Base-by-base conservation (phyloP, 2,329 filamentous ascomycete species). In the Colletotrichum plurivorum region DNA sequence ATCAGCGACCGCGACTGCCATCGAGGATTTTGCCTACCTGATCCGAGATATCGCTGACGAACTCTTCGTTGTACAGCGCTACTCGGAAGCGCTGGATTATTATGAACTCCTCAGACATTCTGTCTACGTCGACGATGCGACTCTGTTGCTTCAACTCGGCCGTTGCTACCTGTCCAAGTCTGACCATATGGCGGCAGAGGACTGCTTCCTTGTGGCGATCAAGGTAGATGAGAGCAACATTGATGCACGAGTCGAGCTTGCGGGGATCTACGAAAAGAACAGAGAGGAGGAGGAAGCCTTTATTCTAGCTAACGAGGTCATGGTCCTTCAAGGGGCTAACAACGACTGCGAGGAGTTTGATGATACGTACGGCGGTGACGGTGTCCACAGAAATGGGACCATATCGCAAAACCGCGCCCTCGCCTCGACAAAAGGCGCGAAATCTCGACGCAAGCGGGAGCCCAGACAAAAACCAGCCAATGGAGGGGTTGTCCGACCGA, bases 251-350 rank as follows among this genome's bases (percentile, higher is more conserved):
- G 89, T 93, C 36, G 89, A 94, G 74, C 84, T 98, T 10, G 94
- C 94, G 13, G 94, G 93, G 74, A 89, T 98, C 78, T 97, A 97
- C 75, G 94, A 97, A 77, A 89, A 87, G 71, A 87, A 88, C 52
- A 90, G 90, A 71, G 89, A 92, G 80, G 90, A 88, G 22, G 92
- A 94, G 74, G 90, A 94, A 75, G 94, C 94, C 1, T 88, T 94
- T 67, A 90, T 92, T 68, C 88, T 94, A 58, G 89, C 93, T 56
- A 92, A 92, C 41, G 92, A 97, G 77, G 90, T 93, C 9, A 87
- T 95, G 73, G 85, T 89, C 39, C 82, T 94, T 22, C 87, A 88
- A 71, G 86, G 87, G 66, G 81, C 79, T 12, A 81, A 82, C 60
- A 81, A 82, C 20, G 74, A 78, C 63, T 76, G 71, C 25, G 74